Percentiles rank a stretch among this genome's conserved stretches.
Evolutionary conservation across 2,329 filamentous ascomycete species (phyloP).

Genomic region (Periconia digitata): DNA sequence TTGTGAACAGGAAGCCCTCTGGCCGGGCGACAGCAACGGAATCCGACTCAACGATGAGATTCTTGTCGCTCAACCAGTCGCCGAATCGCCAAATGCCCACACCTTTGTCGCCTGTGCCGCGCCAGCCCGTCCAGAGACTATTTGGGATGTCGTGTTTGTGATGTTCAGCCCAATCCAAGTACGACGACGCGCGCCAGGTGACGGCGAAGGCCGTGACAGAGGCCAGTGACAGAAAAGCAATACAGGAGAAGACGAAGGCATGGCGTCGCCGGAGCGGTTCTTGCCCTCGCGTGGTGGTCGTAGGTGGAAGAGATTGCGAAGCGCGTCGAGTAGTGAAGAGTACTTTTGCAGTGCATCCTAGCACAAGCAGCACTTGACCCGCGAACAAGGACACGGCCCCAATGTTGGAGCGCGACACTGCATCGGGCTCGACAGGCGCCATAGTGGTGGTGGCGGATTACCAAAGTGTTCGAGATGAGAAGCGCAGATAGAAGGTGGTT

Average conservation of each 20-base stretch:
- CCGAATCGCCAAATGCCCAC: conserved; percentile 43
- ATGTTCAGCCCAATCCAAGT: conserved; percentile 53
- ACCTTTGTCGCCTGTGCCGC: conserved; percentile 39
- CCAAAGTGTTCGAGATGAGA: background rate
- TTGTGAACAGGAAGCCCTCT: conserved; percentile 63
- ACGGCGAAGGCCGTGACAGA: conserved; percentile 49
- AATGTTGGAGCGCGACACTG: conserved; percentile 33
- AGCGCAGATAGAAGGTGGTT: conserved; percentile 1
- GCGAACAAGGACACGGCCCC: conserved; percentile 35
- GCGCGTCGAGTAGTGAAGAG: conserved; percentile 33
- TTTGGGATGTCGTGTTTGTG: conserved; percentile 45
- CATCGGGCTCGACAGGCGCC: conserved; percentile 39
- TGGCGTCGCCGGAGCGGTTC: conserved; percentile 31
- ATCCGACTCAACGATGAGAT: conserved; percentile 56
- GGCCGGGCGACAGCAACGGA: conserved; percentile 58
- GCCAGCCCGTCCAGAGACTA: conserved; percentile 44
- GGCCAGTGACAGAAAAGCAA: conserved; percentile 51
- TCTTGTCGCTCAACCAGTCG: conserved; percentile 58
- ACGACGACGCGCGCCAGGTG: conserved; percentile 51
- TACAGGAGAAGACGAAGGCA: conserved; percentile 44
- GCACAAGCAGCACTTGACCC: conserved; percentile 33
- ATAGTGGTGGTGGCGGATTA: conserved; percentile 18
- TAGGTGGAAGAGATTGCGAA: conserved; percentile 34
- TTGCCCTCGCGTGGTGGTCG: conserved; percentile 37
- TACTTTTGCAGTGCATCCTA: conserved; percentile 31